Evolutionary conservation across 2,329 filamentous ascomycete genomes (phyloP).

Genomic region (Periconia sp.): DNA sequence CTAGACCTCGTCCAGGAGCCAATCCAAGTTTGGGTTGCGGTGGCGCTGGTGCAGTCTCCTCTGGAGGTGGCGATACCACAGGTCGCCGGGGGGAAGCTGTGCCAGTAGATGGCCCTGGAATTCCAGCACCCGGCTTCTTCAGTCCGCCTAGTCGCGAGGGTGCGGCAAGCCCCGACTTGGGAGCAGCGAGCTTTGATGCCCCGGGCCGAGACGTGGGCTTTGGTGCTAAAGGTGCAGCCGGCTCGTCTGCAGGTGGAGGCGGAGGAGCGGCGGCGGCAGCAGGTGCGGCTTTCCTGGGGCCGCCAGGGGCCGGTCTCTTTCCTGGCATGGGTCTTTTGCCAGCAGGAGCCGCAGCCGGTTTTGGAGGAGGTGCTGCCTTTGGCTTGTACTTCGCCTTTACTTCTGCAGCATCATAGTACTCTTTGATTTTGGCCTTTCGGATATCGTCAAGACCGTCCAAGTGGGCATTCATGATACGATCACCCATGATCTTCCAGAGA

Average conservation of each 20-base stretch:
- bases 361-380: constrained; percentile 70
- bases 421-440: constrained; percentile 92
- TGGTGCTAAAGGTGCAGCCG: constrained; percentile 63
- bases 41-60: constrained; percentile 50
- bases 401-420: constrained; percentile 81
- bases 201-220: constrained; percentile 62
- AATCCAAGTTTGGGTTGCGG: constrained; percentile 68
- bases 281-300: constrained; percentile 57
- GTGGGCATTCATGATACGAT: constrained; percentile 91
- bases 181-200: constrained; percentile 46
- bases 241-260: constrained; percentile 49
- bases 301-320: constrained; percentile 59
- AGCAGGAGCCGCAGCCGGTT: constrained; percentile 59
- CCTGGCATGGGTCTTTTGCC: constrained; percentile 49
- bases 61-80: constrained; percentile 57
- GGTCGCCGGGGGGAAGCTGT: constrained; percentile 46
- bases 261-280: constrained; percentile 45
- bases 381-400: constrained; percentile 92
- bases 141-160: constrained; percentile 48
- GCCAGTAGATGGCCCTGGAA: too few species aligned
- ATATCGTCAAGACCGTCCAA: constrained; percentile 94
- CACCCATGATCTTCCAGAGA: constrained; percentile 98
- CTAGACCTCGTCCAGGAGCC: constrained; percentile 74
- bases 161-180: constrained; percentile 47
- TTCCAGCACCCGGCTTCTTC: constrained; percentile 48